Evolutionary conservation across 352 stramenopile species (phyloP), one percentile per base, ranked within the genome.

Genomic region (Phytophthora quininea): DNA sequence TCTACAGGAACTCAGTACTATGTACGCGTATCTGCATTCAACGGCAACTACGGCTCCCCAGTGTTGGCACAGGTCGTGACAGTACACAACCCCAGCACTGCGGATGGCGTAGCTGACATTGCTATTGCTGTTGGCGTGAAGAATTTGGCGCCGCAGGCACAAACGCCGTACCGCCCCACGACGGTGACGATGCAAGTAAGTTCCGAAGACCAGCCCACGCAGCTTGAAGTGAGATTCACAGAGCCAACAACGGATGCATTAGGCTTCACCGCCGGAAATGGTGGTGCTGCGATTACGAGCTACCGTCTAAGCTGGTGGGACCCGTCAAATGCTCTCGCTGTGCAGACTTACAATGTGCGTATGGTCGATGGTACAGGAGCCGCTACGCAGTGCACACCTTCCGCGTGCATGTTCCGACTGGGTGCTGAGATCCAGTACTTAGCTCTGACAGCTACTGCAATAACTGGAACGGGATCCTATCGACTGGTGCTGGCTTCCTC

Each of bases 401-500:
- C 60, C 0, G 53, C 71, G 7, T 99, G 96, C 66, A 69, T 84
- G 53, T 93, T 98, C 59, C 89, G 94, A 15, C 66, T 98, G 19
- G 96, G 96, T n/a, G 81, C 89, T 4, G 88, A 97, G 64, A 86
- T 98, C 10, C 95, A 98, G 72, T 93, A 79, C 5, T 64, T 99
- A 45, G 88, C 86, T 4, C 63, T 98, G 4, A 95, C 84, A 43
- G 58, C 84, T 9, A 63, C 69, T 24, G 80, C 69, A 4, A 82
- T 74, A 40, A 57, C 52, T 50, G 67, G 52, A 54, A 54, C 54
- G 1, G 95, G 95, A 12, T 87, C 77, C 1, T 97, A 98, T 67
- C 84, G 76, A 35, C 81, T 80, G 29, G 89, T 65, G 52, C 86
- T 88, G 2, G 85, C 63, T 49, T 88, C 58, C 0, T 62, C 61